phyloP scores from a whole-genome alignment of 805 yeast genomes.

The Pichia ethanolica region DNA sequence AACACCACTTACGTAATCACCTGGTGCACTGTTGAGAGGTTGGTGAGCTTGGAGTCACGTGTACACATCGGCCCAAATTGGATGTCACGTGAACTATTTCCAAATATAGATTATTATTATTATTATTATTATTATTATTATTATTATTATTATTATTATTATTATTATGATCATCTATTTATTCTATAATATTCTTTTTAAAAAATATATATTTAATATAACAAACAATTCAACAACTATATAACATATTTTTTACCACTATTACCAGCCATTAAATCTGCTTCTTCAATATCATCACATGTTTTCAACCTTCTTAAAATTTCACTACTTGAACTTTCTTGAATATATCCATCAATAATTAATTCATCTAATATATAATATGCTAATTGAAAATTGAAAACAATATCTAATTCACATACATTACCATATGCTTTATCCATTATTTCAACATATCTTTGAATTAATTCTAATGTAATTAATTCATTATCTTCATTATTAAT shows the following conservation, averaged over 20 bases:
- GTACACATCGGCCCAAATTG: too few species aligned
- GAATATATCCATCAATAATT: slow-evolving; percentile 78
- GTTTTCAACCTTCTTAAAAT: slow-evolving; percentile 60
- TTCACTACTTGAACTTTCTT: slow-evolving; percentile 76
- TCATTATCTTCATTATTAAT: slow-evolving; percentile 82
- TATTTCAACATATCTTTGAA: slow-evolving; percentile 91
- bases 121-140: too few species aligned
- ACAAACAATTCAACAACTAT: background rate
- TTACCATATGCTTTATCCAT: slow-evolving; percentile 95
- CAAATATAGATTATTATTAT: too few species aligned
- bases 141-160: too few species aligned
- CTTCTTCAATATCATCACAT: slow-evolving; percentile 34
- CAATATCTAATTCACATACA: slow-evolving; percentile 94
- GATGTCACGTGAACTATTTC: too few species aligned
- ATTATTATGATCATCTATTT: too few species aligned
- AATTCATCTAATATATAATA: slow-evolving; percentile 88
- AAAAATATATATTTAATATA: background rate
- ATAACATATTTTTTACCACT: slow-evolving; percentile 32
- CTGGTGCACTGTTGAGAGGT: too few species aligned
- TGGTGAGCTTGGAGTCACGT: too few species aligned
- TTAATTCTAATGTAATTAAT: slow-evolving; percentile 71
- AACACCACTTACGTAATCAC: too few species aligned
- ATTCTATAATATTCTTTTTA: too few species aligned
- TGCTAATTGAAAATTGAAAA: slow-evolving; percentile 91
- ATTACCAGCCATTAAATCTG: slow-evolving; percentile 53